Evolutionary conservation across 2,329 filamentous ascomycete genomes (phyloP).

Genomic region (Bipolaris sorokiniana): DNA sequence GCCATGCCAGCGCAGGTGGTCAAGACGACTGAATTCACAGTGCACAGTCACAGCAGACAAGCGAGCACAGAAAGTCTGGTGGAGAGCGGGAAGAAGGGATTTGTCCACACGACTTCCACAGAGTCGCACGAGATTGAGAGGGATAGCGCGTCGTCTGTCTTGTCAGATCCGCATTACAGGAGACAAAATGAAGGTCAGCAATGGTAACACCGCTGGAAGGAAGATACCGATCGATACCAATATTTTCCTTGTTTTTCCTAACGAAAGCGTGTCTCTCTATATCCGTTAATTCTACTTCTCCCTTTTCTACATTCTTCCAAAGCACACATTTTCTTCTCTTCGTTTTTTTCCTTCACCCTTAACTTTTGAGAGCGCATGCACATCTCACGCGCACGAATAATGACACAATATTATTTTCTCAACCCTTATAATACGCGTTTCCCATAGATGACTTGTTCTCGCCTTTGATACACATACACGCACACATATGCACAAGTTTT

Average conservation of each 20-base stretch:
- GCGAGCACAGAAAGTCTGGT: slow-evolving; percentile 19
- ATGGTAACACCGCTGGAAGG: slow-evolving; percentile 3
- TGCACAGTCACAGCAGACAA: slow-evolving; percentile 26
- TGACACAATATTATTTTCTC: no score
- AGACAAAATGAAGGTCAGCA: slow-evolving; percentile 16
- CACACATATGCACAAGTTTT: no score
- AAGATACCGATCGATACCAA: not conserved
- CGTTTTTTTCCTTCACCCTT: no score
- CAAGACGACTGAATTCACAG: slow-evolving; percentile 30
- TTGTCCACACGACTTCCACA: slow-evolving; percentile 12
- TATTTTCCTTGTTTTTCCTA: not conserved
- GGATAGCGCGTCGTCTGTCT: slow-evolving; percentile 21
- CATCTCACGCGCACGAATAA: no score
- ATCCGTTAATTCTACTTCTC: no score
- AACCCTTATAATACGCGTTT: no score
- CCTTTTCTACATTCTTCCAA: no score
- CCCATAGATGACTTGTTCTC: no score
- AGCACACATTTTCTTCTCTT: no score
- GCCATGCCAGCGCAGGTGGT: slow-evolving; percentile 19
- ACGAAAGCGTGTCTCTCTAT: not conserved
- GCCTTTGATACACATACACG: no score
- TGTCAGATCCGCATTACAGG: slow-evolving; percentile 19
- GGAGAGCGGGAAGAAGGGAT: slow-evolving; percentile 24
- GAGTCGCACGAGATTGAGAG: slow-evolving; percentile 16
- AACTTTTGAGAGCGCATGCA: no score